These are phyloP conservation scores for Fomitopsis pulvina DNA, from an alignment of 768 basidiomycete species.

Conservation along the genomic window DNA sequence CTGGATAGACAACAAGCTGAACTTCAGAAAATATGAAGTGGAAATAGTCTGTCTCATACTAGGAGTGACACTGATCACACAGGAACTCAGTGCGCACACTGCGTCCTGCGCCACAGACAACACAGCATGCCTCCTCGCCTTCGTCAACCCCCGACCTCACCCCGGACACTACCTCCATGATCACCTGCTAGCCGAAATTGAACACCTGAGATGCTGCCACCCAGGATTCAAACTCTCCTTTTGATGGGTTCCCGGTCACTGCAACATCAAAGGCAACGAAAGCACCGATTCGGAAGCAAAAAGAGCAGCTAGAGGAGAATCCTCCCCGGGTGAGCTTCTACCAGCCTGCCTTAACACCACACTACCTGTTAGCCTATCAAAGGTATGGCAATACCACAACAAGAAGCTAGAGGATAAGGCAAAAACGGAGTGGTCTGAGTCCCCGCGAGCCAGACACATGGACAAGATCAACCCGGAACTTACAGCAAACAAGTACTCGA, in stretches of 20 bases:
- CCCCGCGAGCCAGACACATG: too few relatives aligned
- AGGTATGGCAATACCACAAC: too few relatives aligned
- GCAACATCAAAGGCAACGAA: constrained; percentile 10
- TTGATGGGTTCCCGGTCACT: constrained; percentile 11
- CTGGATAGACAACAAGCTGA: constrained; percentile 22
- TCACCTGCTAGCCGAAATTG: neutral
- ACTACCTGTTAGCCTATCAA: too few relatives aligned
- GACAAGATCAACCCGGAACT: constrained; percentile 8
- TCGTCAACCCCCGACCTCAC: neutral
- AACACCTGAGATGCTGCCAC: neutral
- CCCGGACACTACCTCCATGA: constrained; percentile 8
- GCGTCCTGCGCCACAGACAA: constrained; percentile 9
- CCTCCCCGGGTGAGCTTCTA: constrained; percentile 4
- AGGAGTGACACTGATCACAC: constrained; percentile 18
- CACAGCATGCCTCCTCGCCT: constrained; percentile 2
- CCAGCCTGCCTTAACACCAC: too few relatives aligned
- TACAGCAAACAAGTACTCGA: too few relatives aligned
- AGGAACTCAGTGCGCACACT: neutral
- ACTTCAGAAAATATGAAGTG: constrained; percentile 22
- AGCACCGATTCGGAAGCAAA: constrained; percentile 8
- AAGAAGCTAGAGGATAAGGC: too few relatives aligned
- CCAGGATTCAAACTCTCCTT: neutral
- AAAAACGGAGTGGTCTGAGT: too few relatives aligned
- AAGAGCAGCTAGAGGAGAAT: constrained; percentile 4
- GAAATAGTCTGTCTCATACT: constrained; percentile 24